phyloP scores from a whole-genome alignment of 2,329 filamentous ascomycete species.

The Xylaria sp. region DNA sequence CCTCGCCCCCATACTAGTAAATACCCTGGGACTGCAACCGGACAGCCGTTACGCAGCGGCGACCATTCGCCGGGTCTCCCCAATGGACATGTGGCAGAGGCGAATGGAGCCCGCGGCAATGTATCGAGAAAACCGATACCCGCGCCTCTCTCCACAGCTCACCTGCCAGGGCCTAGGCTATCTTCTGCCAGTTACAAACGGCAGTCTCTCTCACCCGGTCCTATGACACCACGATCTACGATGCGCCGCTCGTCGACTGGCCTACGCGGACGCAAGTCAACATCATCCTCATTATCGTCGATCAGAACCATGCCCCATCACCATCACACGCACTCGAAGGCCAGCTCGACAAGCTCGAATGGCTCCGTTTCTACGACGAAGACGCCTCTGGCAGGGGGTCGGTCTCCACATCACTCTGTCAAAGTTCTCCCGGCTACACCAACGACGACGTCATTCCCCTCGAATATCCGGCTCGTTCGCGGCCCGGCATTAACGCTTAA shows the following conservation, averaged over 20 bases:
- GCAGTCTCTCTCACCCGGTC: conserved; percentile 83
- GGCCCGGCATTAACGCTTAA: conserved; percentile 58
- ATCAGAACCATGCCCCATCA: conserved; percentile 87
- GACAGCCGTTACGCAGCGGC: conserved; percentile 47
- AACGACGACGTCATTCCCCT: conserved; percentile 75
- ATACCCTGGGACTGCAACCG: conserved; percentile 51
- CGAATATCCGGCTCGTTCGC: conserved; percentile 82
- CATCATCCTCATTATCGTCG: conserved; percentile 91
- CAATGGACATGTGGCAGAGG: conserved; percentile 54
- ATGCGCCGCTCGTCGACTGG: conserved; percentile 83
- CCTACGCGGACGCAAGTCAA: conserved; percentile 90
- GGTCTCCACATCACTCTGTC: conserved; percentile 86
- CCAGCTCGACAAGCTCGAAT: conserved; percentile 87
- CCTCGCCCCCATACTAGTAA: conserved; percentile 67
- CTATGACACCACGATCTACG: conserved; percentile 85
- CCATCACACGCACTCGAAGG: conserved; percentile 88
- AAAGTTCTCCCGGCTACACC: conserved; percentile 95
- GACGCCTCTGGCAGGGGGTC: conserved; percentile 65
- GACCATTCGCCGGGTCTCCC: conserved; percentile 58
- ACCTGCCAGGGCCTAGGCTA: conserved; percentile 42
- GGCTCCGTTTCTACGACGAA: conserved; percentile 73
- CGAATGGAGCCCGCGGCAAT: conserved; percentile 32
- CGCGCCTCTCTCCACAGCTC: conserved; percentile 37
- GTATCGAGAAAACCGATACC: conserved; percentile 38
- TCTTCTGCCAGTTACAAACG: conserved; percentile 63